Evolutionary conservation across 305 asterid species (phyloP).

Genomic region (Striga hermonthica): DNA sequence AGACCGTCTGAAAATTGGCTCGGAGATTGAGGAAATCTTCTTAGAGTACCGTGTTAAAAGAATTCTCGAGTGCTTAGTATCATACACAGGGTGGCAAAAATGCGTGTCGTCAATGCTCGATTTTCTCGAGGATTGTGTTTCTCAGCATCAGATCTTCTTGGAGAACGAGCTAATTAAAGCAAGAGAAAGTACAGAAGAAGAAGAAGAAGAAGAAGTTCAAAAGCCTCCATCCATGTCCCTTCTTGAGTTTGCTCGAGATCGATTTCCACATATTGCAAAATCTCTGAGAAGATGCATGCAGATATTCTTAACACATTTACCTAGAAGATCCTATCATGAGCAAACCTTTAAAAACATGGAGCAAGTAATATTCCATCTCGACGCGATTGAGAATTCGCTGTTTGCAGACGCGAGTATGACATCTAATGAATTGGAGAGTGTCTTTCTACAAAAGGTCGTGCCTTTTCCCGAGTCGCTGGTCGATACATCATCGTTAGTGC

Average conservation of each 20-base stretch:
- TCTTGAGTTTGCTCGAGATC: constrained; percentile 41
- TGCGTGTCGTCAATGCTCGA: constrained; percentile 41
- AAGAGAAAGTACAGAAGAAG: not conserved
- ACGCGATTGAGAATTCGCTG: constrained; percentile 37
- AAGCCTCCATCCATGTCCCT: constrained; percentile 27
- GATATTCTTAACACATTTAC: constrained; percentile 48
- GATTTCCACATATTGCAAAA: constrained; percentile 29
- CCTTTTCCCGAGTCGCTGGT: constrained; percentile 19
- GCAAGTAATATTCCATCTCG: constrained; percentile 38
- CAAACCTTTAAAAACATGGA: constrained; percentile 35
- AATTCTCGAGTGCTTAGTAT: constrained; percentile 38
- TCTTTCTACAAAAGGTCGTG: constrained; percentile 27
- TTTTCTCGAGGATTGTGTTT: constrained; percentile 44
- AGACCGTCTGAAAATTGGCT: constrained; percentile 45
- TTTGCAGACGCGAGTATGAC: constrained; percentile 37
- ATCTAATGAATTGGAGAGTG: constrained; percentile 35
- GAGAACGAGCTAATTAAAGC: constrained; percentile 39
- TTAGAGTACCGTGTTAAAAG: constrained; percentile 55
- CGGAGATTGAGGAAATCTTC: constrained; percentile 51
- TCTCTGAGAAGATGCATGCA: constrained; percentile 42
- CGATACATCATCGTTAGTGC: too few relatives aligned
- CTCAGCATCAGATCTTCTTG: too few relatives aligned
- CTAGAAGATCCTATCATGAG: constrained; percentile 37
- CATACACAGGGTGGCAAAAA: constrained; percentile 47
- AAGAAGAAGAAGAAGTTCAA: too few relatives aligned